Conservation (phyloP, 345 rosid species). For the Aquilaria yunnanensis region DNA sequence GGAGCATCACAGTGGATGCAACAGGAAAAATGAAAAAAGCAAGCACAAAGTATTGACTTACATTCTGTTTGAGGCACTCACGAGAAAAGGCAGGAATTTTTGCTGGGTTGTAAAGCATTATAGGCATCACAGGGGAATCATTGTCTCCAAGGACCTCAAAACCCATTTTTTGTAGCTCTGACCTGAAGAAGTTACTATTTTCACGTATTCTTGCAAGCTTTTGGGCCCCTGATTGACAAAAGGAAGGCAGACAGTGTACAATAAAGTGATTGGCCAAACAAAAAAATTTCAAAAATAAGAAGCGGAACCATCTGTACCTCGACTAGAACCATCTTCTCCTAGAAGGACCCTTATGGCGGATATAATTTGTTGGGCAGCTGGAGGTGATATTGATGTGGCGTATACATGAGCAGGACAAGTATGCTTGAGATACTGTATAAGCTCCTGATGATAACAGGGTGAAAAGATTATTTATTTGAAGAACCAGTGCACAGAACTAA, state of each 20-base stretch:
- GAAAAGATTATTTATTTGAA: not conserved
- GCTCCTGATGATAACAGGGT: slow-evolving; percentile 42
- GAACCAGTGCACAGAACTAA: not conserved
- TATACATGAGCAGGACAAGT: slow-evolving; percentile 90
- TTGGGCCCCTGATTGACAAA: slow-evolving; percentile 58
- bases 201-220: slow-evolving; percentile 87
- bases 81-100: slow-evolving; percentile 97
- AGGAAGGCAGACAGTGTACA: not conserved
- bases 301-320: slow-evolving; percentile 43
- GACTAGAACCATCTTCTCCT: slow-evolving; percentile 92
- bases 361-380: slow-evolving; percentile 83
- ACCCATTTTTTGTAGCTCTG: slow-evolving; percentile 91
- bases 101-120: slow-evolving; percentile 96
- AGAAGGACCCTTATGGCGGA: slow-evolving; percentile 84
- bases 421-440: slow-evolving; percentile 63
- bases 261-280: not conserved
- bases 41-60: slow-evolving; percentile 13
- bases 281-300: not conserved
- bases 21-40: too few species aligned
- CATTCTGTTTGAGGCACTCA: slow-evolving; percentile 75
- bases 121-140: slow-evolving; percentile 98
- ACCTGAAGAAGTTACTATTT: slow-evolving; percentile 90
- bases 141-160: slow-evolving; percentile 96
- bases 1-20: too few species aligned
- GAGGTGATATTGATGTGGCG: slow-evolving; percentile 93